Percentiles rank a stretch among this genome's conserved stretches.
Evolutionary conservation across 345 rosid genomes (phyloP).

Genomic region (Salix viminalis): DNA sequence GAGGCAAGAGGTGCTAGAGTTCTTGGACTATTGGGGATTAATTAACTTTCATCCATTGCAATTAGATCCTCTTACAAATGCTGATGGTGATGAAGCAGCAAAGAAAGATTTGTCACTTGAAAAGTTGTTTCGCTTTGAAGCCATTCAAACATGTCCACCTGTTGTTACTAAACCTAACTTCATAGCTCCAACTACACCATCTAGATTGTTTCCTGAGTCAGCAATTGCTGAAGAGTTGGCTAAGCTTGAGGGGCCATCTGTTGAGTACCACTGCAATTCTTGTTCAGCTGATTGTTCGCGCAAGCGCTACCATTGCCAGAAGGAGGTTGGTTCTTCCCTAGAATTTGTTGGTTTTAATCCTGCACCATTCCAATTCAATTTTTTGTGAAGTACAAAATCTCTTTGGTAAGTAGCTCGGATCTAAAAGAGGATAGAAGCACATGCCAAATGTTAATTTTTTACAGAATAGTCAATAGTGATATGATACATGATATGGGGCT

Average conservation of each 20-base stretch:
- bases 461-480: background rate
- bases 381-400: background rate
- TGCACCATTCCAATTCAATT: background rate
- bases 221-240: slow-evolving; percentile 66
- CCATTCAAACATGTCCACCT: slow-evolving; percentile 44
- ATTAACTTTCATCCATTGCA: slow-evolving; percentile 92
- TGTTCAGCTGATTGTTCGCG: slow-evolving; percentile 99
- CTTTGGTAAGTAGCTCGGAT: background rate
- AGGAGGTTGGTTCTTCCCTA: slow-evolving; percentile 56
- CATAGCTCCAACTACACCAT: slow-evolving; percentile 46
- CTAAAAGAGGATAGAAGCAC: background rate
- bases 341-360: slow-evolving; percentile 7
- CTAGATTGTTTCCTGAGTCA: slow-evolving; percentile 72
- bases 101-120: slow-evolving; percentile 53
- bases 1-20: slow-evolving; percentile 86
- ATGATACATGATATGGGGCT: background rate
- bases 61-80: slow-evolving; percentile 35
- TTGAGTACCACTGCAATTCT: slow-evolving; percentile 96
- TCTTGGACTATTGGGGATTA: slow-evolving; percentile 98
- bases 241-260: slow-evolving; percentile 77
- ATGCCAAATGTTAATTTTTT: background rate
- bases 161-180: slow-evolving; percentile 43
- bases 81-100: slow-evolving; percentile 32
- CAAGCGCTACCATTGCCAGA: slow-evolving; percentile 98
- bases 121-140: slow-evolving; percentile 71